These are phyloP conservation scores for Penicillium occitanis DNA, from an alignment of 2,329 filamentous ascomycete genomes.

Conservation along the genomic window DNA sequence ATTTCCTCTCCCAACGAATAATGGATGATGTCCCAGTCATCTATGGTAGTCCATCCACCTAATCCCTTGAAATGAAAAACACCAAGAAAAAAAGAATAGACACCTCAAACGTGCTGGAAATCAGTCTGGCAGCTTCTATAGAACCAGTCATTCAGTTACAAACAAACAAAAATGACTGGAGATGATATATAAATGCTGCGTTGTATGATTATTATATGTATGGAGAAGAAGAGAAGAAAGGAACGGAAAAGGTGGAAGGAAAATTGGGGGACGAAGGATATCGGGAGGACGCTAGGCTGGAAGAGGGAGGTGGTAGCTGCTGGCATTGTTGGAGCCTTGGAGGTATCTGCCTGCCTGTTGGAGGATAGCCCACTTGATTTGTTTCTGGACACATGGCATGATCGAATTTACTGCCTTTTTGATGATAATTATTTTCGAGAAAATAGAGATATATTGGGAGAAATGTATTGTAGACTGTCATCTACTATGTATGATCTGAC, in stretches of 20 bases:
- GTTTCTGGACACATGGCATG: not conserved
- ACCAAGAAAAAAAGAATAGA: constrained; percentile 34
- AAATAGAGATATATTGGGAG: not conserved
- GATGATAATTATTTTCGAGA: not conserved
- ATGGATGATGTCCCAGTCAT: constrained; percentile 42
- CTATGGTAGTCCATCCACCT: constrained; percentile 49
- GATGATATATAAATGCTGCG: constrained; percentile 1
- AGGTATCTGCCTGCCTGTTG: not conserved
- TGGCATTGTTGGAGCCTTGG: not conserved
- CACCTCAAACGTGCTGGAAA: constrained; percentile 50
- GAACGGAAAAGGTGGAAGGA: not conserved
- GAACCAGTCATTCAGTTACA: not conserved
- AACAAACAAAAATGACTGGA: not conserved
- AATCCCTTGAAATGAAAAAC: too few species aligned
- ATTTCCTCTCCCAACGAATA: not conserved
- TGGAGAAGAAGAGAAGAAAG: not conserved
- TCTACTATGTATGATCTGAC: too few species aligned
- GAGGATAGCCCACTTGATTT: not conserved
- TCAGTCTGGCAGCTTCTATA: constrained; percentile 31
- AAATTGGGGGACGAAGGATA: not conserved
- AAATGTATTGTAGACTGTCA: not conserved
- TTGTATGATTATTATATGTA: constrained; percentile 14
- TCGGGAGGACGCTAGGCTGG: not conserved
- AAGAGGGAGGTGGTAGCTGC: constrained; percentile 4
- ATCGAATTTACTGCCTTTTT: too few species aligned